These are phyloP conservation scores for Bimuria novae-zelandiae DNA, from an alignment of 2,329 filamentous ascomycete genomes.

Conservation along the genomic window DNA sequence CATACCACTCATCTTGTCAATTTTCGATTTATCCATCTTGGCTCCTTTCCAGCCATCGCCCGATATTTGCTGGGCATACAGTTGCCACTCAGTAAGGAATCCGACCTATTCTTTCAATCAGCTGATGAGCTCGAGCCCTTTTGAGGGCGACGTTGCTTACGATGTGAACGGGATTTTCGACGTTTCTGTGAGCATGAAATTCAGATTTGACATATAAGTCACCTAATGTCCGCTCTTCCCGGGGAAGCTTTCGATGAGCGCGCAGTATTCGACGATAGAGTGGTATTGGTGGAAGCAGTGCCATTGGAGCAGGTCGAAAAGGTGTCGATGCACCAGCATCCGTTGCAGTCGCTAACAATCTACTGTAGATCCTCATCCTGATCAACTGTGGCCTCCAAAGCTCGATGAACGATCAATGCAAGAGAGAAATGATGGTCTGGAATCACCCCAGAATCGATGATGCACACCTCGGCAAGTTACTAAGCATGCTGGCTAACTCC, in stretches of 20 bases:
- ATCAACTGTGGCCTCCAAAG: constrained; percentile 19
- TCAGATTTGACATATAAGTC: constrained; percentile 94
- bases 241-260: constrained; percentile 76
- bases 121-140: no score
- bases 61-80: constrained; percentile 90
- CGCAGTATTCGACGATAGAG: constrained; percentile 88
- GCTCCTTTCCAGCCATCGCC: constrained; percentile 84
- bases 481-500: constrained; percentile 10
- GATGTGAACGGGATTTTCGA: constrained; percentile 91
- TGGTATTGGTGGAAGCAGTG: constrained; percentile 83
- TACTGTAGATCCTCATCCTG: constrained; percentile 37
- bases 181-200: constrained; percentile 79
- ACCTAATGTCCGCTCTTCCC: constrained; percentile 77
- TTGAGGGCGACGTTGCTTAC: no score
- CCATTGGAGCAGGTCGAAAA: constrained; percentile 56
- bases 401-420: background rate
- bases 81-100: constrained; percentile 95
- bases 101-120: constrained; percentile 68
- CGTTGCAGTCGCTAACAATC: constrained; percentile 42
- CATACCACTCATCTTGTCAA: constrained; percentile 93
- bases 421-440: background rate
- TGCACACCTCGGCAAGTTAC: constrained; percentile 10
- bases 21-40: constrained; percentile 79
- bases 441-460: background rate
- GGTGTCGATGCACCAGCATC: constrained; percentile 42